Evolutionary conservation across 805 yeast genomes (phyloP).

Genomic region (Candida saitoana): DNA sequence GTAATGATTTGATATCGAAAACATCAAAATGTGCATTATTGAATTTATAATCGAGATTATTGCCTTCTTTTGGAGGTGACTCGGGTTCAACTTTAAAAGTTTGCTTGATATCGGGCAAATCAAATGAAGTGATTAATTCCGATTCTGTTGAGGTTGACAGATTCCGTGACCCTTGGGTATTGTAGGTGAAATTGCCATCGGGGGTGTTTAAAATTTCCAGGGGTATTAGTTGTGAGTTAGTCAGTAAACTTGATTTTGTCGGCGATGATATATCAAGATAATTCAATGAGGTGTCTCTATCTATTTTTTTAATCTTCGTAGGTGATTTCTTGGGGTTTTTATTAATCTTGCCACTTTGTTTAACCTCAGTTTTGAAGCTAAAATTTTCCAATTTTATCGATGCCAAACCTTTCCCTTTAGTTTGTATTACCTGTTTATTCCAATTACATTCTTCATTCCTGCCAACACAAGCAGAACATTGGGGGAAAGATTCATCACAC

Average conservation of each 20-base stretch:
- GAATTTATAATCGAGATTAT: no score
- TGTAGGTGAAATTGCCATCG: not conserved
- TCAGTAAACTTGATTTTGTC: no score
- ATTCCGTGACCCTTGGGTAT: not conserved
- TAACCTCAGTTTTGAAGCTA: no score
- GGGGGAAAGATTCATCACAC: constrained; percentile 5
- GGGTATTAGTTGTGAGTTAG: constrained; percentile 1
- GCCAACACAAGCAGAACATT: constrained; percentile 3
- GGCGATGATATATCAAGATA: no score
- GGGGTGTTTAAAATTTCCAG: not conserved
- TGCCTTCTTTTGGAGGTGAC: no score
- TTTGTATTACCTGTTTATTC: not conserved
- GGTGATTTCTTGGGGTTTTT: no score
- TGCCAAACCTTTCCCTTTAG: not conserved
- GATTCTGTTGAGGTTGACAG: not conserved
- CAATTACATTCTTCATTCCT: constrained; percentile 5
- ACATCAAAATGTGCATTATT: not conserved
- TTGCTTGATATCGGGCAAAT: not conserved
- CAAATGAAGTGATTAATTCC: not conserved
- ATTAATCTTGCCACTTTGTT: no score
- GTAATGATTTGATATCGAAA: not conserved
- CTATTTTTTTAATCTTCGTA: no score
- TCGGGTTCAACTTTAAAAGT: no score
- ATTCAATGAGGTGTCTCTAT: no score
- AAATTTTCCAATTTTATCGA: not conserved